These are phyloP conservation scores for Schrenkiella parvula DNA, from an alignment of 345 rosid genomes.

Conservation along the genomic window DNA sequence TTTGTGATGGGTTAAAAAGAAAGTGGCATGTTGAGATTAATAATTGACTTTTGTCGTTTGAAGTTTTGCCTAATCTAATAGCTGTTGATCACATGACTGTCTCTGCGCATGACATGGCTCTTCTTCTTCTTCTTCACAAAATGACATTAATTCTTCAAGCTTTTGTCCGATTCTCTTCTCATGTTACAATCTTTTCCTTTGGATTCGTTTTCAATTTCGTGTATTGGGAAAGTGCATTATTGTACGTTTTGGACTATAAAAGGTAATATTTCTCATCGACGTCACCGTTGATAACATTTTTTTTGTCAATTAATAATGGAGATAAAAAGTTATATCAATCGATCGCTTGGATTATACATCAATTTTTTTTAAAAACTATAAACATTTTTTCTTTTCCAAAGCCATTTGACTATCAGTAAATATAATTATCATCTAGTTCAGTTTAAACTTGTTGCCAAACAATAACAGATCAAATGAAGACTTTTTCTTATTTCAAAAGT, in stretches of 20 bases:
- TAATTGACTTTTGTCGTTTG: conserved; percentile 22
- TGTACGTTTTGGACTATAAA: conserved; percentile 26
- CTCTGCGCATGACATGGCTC: conserved; percentile 17
- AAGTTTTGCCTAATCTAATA: conserved; percentile 19
- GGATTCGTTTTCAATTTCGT: conserved; percentile 21
- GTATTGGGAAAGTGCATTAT: conserved; percentile 25
- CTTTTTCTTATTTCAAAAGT: conserved; percentile 22
- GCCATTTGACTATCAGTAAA: not conserved
- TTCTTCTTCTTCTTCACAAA: conserved; percentile 12
- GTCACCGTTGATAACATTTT: conserved; percentile 21
- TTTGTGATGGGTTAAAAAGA: not conserved
- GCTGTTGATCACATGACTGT: conserved; percentile 34
- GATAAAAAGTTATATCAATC: not conserved
- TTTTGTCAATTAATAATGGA: not conserved
- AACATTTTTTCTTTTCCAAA: no score
- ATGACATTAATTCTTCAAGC: conserved; percentile 19
- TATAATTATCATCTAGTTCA: not conserved
- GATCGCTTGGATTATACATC: not conserved
- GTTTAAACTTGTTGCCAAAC: not conserved
- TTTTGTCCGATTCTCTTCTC: conserved; percentile 25
- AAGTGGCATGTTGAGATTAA: not conserved
- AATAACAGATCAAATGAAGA: conserved; percentile 18
- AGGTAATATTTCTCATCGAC: conserved; percentile 5
- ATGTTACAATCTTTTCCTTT: conserved; percentile 7
- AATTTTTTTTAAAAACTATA: no score